Percentiles rank a stretch among this genome's conserved stretches.
phyloP scores from a whole-genome alignment of 1,284 basidiomycete species.

The Malassezia psittaci region DNA sequence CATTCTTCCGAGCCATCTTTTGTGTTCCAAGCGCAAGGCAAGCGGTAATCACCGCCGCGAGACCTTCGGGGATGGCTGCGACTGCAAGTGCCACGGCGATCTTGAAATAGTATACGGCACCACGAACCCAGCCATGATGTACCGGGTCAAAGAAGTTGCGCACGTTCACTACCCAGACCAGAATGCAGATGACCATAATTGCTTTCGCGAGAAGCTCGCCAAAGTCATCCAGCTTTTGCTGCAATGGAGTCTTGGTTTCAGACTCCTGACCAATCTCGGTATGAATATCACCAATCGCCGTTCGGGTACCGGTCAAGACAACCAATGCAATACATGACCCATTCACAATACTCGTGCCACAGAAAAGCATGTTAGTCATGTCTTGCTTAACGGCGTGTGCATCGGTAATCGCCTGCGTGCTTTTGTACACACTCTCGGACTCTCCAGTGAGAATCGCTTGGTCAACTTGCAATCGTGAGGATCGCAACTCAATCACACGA shows the following conservation, averaged over 20 bases:
- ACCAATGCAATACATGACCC: conserved; percentile 40
- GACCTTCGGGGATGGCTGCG: conserved; percentile 45
- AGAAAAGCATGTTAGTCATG: conserved; percentile 46
- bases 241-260: conserved; percentile 44
- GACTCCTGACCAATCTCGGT: conserved; percentile 39
- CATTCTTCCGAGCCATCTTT: conserved; percentile 47
- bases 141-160: conserved; percentile 45
- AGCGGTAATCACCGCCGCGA: conserved; percentile 46
- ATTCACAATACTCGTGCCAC: conserved; percentile 40
- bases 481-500: conserved; percentile 39
- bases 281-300: conserved; percentile 45
- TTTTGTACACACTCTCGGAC: conserved; percentile 42
- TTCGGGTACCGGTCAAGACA: conserved; percentile 33
- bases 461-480: conserved; percentile 39
- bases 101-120: conserved; percentile 48
- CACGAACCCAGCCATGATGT: conserved; percentile 42
- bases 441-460: conserved; percentile 47
- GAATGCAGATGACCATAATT: conserved; percentile 45
- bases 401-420: conserved; percentile 27
- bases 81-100: conserved; percentile 47
- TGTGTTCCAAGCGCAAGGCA: conserved; percentile 46
- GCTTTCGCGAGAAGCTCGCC: conserved; percentile 44
- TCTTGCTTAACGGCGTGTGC: conserved; percentile 43
- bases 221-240: conserved; percentile 47
- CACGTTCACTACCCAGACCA: conserved; percentile 47